phyloP scores from a whole-genome alignment of 2,329 filamentous ascomycete species.

The Huntiella decipiens region DNA sequence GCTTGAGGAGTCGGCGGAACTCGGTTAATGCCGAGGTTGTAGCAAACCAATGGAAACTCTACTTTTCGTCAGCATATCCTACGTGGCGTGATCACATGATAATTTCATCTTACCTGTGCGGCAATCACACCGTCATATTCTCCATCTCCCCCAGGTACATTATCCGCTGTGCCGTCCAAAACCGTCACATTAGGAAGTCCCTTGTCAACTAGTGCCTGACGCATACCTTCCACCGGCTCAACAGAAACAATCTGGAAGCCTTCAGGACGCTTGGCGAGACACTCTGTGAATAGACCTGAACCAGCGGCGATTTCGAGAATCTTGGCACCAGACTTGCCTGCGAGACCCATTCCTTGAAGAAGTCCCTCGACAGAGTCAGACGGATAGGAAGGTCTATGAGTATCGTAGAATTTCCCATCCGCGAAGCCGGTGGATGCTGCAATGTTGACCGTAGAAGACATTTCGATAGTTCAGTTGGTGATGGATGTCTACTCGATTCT shows the following conservation, averaged over 20 bases:
- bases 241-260: conserved; percentile 40
- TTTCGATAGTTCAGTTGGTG: neutral
- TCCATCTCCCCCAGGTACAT: conserved; percentile 34
- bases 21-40: conserved; percentile 34
- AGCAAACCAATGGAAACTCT: conserved; percentile 38
- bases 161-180: conserved; percentile 36
- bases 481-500: neutral
- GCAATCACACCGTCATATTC: conserved; percentile 47
- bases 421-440: conserved; percentile 39
- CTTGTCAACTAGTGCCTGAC: conserved; percentile 40
- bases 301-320: conserved; percentile 49
- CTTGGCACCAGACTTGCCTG: conserved; percentile 24
- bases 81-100: neutral
- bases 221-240: conserved; percentile 47
- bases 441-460: conserved; percentile 28
- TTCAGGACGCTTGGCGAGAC: conserved; percentile 39
- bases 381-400: conserved; percentile 49
- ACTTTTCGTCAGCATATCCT: neutral
- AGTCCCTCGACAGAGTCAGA: conserved; percentile 37
- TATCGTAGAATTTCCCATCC: conserved; percentile 45
- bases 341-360: conserved; percentile 34
- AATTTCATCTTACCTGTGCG: conserved; percentile 37
- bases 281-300: conserved; percentile 52
- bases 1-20: conserved; percentile 46
- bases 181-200: conserved; percentile 33